Percentiles rank a stretch among this genome's conserved stretches.
Conservation (phyloP, 305 asterid species). For the Fraxinus xanthoxyloides region DNA sequence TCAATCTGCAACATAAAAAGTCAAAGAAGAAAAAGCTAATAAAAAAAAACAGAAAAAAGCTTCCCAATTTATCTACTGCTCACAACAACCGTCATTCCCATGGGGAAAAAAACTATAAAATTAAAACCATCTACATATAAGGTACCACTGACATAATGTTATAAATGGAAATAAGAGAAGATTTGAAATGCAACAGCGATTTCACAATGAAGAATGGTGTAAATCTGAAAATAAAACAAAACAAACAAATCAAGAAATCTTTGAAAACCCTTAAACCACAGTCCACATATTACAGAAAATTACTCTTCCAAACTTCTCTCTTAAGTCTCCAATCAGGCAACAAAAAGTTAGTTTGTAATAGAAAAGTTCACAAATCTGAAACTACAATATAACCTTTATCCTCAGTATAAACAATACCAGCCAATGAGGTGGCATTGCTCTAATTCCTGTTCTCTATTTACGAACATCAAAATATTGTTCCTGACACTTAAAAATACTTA, state of each 20-base stretch:
- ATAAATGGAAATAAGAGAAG: background rate
- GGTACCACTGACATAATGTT: background rate
- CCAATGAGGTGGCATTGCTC: background rate
- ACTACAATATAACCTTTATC: background rate
- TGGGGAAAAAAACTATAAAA: background rate
- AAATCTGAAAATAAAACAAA: background rate
- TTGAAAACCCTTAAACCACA: background rate
- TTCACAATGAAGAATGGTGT: background rate
- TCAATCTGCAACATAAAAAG: constrained; percentile 74
- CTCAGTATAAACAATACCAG: background rate
- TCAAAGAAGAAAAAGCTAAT: constrained; percentile 12
- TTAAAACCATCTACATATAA: background rate
- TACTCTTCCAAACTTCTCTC: background rate
- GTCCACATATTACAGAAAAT: background rate
- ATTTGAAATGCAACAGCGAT: background rate
- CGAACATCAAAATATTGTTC: background rate
- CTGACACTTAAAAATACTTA: background rate
- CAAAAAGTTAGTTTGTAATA: background rate
- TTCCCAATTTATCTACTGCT: constrained; percentile 10
- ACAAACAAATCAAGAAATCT: background rate
- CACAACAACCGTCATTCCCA: constrained; percentile 14
- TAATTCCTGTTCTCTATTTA: background rate
- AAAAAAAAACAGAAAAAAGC: constrained; percentile 22
- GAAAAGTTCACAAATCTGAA: background rate
- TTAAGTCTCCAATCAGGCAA: background rate